A percentile compares a stretch with the other conserved stretches of the same genome.
Conservation (phyloP, 768 basidiomycete genomes). For the Mycena chlorophos region DNA sequence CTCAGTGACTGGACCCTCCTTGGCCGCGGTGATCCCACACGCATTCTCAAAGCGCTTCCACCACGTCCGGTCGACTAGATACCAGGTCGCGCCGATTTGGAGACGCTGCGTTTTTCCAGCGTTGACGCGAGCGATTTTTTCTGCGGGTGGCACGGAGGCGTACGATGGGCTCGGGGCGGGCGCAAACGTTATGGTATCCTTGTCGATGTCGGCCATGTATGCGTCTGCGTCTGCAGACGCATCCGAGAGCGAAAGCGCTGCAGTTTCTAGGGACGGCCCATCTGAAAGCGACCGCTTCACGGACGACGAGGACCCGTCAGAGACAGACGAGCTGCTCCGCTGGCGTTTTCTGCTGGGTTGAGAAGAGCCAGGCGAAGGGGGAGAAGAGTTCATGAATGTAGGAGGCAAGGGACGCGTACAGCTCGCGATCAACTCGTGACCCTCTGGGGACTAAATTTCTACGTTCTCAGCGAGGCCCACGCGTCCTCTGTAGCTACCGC, state of each 20-base stretch:
- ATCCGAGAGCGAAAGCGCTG: constrained; percentile 44
- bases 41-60: constrained; percentile 75
- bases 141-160: constrained; percentile 34
- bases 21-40: constrained; percentile 66
- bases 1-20: constrained; percentile 63
- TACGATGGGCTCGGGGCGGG: constrained; percentile 26
- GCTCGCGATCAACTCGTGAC: no score
- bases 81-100: constrained; percentile 75
- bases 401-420: constrained; percentile 26
- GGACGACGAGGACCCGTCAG: constrained; percentile 68
- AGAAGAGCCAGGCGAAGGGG: constrained; percentile 39
- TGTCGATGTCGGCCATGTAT: constrained; percentile 64
- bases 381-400: constrained; percentile 37
- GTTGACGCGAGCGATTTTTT: constrained; percentile 55
- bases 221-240: constrained; percentile 61
- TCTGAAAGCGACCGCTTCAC: constrained; percentile 81
- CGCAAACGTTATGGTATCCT: constrained; percentile 33
- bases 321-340: constrained; percentile 75
- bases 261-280: constrained; percentile 49
- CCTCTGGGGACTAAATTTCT: constrained; percentile 22
- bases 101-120: constrained; percentile 48
- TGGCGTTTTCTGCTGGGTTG: constrained; percentile 64
- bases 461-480: constrained; percentile 47
- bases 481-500: constrained; percentile 65
- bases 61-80: constrained; percentile 70